Base-by-base conservation (phyloP, 352 stramenopile genomes). In the Globisporangium nodosum region DNA sequence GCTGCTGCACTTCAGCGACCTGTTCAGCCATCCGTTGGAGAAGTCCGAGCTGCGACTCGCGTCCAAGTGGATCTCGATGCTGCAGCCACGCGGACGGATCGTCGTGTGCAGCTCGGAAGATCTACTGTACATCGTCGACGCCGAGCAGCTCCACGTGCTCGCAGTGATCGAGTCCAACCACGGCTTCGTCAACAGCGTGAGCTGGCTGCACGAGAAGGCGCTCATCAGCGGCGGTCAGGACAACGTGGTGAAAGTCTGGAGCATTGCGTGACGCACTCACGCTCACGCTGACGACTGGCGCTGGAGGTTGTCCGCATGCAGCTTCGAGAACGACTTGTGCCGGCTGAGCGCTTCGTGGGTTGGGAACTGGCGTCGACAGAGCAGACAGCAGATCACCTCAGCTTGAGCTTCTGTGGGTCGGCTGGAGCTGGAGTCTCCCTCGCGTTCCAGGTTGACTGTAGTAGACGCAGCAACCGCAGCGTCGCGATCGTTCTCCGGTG, bases 351-450 rank as follows among this genome's bases (percentile, higher is more conserved):
- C 74, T 15, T 63, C 68, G 3, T 42, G 12, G 18, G 52, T 73
- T n/a, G 65, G 60, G 45, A 94, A 94, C 51, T 89, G 88, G 24
- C 84, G 80, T 0, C 80, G 72, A 48, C 84, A 94, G 11, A 92
- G 47, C 52, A 86, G 56, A 54, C 84, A 93, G 68, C 71, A 86
- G 13, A 70, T 65, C n/a, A 64, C 20, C 57, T 21, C 15, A 5
- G 30, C 5, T 20, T 30, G 18, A 5, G 33, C n/a, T 54, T 43
- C 49, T 37, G 31, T 16, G 30, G 27, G 13, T 21, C 35, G 16
- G 35, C 15, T 45, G 54, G 9, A 3, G 20, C 27, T 33, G 7
- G 21, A 18, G 24, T 27, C 24, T 27, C 24, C 24, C 45, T 42
- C 9, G 53, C 40, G 33, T n/a, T 46, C 52, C 40, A 24, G 42